Conservation (phyloP, 495 filamentous ascomycete genomes). For the Aspergillus hancockii region DNA sequence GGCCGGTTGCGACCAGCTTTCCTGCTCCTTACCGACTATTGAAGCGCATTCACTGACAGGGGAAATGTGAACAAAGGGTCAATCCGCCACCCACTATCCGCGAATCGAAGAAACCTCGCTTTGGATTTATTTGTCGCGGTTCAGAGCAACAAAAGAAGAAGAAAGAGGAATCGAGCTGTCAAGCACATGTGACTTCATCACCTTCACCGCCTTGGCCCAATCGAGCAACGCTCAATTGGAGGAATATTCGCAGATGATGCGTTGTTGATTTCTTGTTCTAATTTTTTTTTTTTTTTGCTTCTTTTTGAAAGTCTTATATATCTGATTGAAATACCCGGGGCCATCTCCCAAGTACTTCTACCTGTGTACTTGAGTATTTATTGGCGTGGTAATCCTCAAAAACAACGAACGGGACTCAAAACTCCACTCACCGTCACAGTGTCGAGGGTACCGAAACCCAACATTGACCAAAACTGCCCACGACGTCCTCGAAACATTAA, state of each 20-base stretch:
- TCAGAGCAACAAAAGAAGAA: background rate
- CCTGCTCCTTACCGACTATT: background rate
- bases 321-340: background rate
- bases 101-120: background rate
- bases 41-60: background rate
- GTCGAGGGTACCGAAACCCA: constrained; percentile 9
- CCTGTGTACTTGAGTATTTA: background rate
- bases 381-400: constrained; percentile 19
- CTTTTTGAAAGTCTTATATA: background rate
- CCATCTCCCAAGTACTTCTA: background rate
- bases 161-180: constrained; percentile 13
- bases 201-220: constrained; percentile 20
- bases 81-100: background rate
- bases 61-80: background rate
- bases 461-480: constrained; percentile 7
- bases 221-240: background rate
- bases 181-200: constrained; percentile 21
- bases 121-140: background rate
- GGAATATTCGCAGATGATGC: background rate
- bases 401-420: constrained; percentile 17
- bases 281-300: background rate
- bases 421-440: constrained; percentile 16
- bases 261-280: background rate
- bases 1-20: constrained; percentile 4
- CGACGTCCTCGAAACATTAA: constrained; percentile 8